Percentiles rank a stretch among this genome's conserved stretches.
Conservation (phyloP, 2,329 filamentous ascomycete genomes). For the Xenoacremonium recifei region DNA sequence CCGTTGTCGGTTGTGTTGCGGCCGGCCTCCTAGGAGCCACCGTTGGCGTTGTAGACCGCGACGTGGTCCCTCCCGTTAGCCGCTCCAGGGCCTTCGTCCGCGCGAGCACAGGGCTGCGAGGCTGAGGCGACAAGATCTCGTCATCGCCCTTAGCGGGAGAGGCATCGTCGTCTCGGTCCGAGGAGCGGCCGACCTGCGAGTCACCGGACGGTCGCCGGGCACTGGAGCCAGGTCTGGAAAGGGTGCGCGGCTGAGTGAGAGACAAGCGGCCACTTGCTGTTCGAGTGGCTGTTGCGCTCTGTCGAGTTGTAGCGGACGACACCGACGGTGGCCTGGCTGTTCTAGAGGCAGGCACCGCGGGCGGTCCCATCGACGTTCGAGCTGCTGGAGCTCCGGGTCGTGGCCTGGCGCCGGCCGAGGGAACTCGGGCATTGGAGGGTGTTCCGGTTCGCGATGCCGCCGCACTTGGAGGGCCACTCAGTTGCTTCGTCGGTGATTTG, state of each 20-base stretch:
- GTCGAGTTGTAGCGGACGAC: constrained; percentile 37
- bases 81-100: constrained; percentile 52
- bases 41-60: constrained; percentile 30
- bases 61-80: constrained; percentile 40
- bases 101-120: constrained; percentile 49
- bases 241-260: constrained; percentile 32
- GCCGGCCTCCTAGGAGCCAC: constrained; percentile 28
- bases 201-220: constrained; percentile 47
- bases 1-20: constrained; percentile 26
- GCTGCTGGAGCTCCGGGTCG: constrained; percentile 54
- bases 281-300: constrained; percentile 32
- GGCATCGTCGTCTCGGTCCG: constrained; percentile 34
- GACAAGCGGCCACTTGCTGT: constrained; percentile 42
- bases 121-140: constrained; percentile 48
- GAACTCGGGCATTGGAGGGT: constrained; percentile 54
- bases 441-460: constrained; percentile 63
- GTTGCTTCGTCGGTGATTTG: constrained; percentile 77
- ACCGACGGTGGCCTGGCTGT: constrained; percentile 43
- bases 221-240: constrained; percentile 36
- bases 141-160: constrained; percentile 51
- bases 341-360: constrained; percentile 47
- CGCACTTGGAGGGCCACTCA: constrained; percentile 55
- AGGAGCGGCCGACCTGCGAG: constrained; percentile 40
- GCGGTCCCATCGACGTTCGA: constrained; percentile 68
- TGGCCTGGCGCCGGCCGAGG: constrained; percentile 46